phyloP scores from a whole-genome alignment of 2,329 filamentous ascomycete species.

The Zopfia rhizophila region DNA sequence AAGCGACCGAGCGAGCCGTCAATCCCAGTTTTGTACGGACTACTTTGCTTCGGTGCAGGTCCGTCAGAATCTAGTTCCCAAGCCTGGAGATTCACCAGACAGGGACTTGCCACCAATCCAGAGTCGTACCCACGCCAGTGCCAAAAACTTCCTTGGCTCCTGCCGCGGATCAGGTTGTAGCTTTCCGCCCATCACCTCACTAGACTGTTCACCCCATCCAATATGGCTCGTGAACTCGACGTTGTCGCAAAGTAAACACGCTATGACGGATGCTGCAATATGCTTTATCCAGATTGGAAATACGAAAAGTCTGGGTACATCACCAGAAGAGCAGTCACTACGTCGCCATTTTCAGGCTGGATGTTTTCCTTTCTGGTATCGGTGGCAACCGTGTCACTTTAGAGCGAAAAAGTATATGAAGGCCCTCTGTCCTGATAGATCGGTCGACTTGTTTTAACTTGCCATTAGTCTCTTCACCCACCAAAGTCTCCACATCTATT shows the following conservation, averaged over 20 bases:
- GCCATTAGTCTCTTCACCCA: constrained; percentile 7
- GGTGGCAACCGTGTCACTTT: constrained; percentile 32
- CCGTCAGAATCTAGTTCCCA: constrained; percentile 8
- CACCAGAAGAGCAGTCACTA: constrained; percentile 7
- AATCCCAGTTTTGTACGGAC: constrained; percentile 21
- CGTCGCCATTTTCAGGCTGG: constrained; percentile 14
- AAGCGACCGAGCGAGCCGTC: constrained; percentile 18
- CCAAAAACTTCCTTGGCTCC: not conserved
- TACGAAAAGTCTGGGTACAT: constrained; percentile 27
- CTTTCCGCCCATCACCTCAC: constrained; percentile 19
- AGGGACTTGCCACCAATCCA: constrained; percentile 20
- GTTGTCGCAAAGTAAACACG: constrained; percentile 25
- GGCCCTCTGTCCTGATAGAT: constrained; percentile 19
- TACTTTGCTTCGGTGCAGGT: constrained; percentile 29
- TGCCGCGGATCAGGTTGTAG: constrained; percentile 3
- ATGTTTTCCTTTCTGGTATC: constrained; percentile 14
- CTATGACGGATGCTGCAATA: constrained; percentile 31
- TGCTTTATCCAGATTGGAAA: constrained; percentile 40
- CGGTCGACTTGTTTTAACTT: constrained; percentile 15
- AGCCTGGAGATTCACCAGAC: constrained; percentile 20
- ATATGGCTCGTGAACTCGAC: constrained; percentile 19
- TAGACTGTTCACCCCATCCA: constrained; percentile 25
- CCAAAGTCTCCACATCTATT: constrained; percentile 8
- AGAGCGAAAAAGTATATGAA: constrained; percentile 31
- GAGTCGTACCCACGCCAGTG: constrained; percentile 4